Percentiles rank a stretch among this genome's conserved stretches.
phyloP scores from a whole-genome alignment of 2,329 filamentous ascomycete species.

The Emydomyces testavorans region DNA sequence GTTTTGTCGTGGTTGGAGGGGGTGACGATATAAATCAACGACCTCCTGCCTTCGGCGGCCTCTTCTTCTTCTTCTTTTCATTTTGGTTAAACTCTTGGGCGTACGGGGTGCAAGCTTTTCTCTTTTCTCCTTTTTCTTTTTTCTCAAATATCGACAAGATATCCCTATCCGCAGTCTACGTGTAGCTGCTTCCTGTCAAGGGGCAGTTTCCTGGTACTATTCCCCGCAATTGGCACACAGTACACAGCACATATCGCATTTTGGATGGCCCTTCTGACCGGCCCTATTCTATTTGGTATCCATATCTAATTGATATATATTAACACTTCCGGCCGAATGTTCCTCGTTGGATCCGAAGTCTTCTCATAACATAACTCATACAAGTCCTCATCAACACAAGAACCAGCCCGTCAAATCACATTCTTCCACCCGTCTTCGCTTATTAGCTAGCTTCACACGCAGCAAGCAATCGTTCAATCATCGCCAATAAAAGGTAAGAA shows the following conservation, averaged over 20 bases:
- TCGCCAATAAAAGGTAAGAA: not conserved
- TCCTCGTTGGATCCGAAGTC: too few relatives aligned
- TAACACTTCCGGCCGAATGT: too few relatives aligned
- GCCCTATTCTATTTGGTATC: not conserved
- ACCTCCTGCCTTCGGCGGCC: not conserved
- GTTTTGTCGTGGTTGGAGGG: constrained; percentile 1
- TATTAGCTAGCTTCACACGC: not conserved
- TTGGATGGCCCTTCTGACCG: not conserved
- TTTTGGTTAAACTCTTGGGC: not conserved
- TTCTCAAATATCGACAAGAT: too few relatives aligned
- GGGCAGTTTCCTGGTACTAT: not conserved
- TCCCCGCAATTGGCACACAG: not conserved
- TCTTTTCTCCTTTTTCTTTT: too few relatives aligned
- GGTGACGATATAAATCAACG: not conserved
- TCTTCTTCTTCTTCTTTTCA: not conserved
- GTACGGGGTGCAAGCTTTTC: too few relatives aligned
- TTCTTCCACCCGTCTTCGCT: too few relatives aligned
- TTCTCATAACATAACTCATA: too few relatives aligned
- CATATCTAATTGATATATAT: not conserved
- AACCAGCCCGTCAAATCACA: too few relatives aligned
- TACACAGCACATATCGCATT: not conserved
- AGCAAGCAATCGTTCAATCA: not conserved
- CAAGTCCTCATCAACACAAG: too few relatives aligned
- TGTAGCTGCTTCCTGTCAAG: too few relatives aligned
- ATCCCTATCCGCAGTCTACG: too few relatives aligned